Conservation (phyloP, 441 rosid species). For the Eruca vesicaria region DNA sequence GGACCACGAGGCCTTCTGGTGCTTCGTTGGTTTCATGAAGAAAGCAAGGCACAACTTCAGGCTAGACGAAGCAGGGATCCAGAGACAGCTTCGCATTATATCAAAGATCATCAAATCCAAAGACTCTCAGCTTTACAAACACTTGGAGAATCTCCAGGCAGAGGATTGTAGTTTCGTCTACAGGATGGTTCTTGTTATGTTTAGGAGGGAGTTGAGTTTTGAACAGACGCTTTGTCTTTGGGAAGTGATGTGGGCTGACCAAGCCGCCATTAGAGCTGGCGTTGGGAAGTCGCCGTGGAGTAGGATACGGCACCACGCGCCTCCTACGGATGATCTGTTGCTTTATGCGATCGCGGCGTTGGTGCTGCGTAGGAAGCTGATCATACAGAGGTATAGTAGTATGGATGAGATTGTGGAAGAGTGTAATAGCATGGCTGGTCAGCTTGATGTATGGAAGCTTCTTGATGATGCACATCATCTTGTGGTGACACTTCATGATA, state of each 20-base stretch:
- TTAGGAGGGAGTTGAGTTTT: conserved; percentile 83
- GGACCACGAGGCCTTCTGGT: conserved; percentile 96
- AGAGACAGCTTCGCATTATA: conserved; percentile 76
- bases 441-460: conserved; percentile 95
- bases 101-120: conserved; percentile 84
- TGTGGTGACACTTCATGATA: conserved; percentile 81
- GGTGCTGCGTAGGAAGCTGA: conserved; percentile 80
- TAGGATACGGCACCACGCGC: conserved; percentile 72
- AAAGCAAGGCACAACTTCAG: conserved; percentile 95
- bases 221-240: conserved; percentile 85
- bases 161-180: conserved; percentile 97
- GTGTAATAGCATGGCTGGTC: conserved; percentile 94
- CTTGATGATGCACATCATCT: conserved; percentile 84
- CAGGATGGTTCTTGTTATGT: conserved; percentile 91
- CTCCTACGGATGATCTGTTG: conserved; percentile 85
- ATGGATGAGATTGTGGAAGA: conserved; percentile 96
- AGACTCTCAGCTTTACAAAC: conserved; percentile 83
- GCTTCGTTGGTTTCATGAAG: conserved; percentile 91
- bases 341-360: conserved; percentile 89
- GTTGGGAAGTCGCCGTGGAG: conserved; percentile 86
- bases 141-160: conserved; percentile 86
- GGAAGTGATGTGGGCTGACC: conserved; percentile 99
- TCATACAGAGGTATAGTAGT: conserved; percentile 82
- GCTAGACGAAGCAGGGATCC: conserved; percentile 91
- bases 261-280: conserved; percentile 85